A percentile compares a stretch with the other conserved stretches of the same genome.
These are phyloP conservation scores for Annulohypoxylon moriforme DNA, from an alignment of 495 filamentous ascomycete genomes.

Conservation along the genomic window DNA sequence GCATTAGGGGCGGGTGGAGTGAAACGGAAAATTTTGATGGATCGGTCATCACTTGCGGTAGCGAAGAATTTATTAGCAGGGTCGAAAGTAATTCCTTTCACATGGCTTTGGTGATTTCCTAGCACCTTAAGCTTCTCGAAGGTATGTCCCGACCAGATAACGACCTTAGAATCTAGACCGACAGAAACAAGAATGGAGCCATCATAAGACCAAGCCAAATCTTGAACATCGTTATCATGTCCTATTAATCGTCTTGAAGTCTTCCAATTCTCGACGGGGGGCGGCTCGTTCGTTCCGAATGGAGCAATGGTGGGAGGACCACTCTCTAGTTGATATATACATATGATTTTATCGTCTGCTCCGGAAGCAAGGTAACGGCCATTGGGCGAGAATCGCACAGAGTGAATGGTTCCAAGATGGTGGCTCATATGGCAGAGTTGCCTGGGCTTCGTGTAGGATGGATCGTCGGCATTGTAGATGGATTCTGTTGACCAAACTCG, in stretches of 20 bases:
- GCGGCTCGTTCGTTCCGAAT: conserved; percentile 86
- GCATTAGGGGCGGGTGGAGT: conserved; percentile 92
- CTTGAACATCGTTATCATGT: conserved; percentile 98
- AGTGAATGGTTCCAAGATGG: conserved; percentile 96
- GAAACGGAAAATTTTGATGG: conserved; percentile 96
- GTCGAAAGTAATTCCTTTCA: conserved; percentile 98
- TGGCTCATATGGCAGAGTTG: conserved; percentile 98
- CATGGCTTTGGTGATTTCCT: conserved; percentile 91
- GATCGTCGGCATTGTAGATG: conserved; percentile 80
- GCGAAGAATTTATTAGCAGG: conserved; percentile 99
- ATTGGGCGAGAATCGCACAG: conserved; percentile 94
- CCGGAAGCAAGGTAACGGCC: conserved; percentile 94
- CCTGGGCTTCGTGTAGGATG: conserved; percentile 78
- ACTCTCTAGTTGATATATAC: conserved; percentile 90
- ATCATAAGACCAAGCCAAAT: conserved; percentile 96
- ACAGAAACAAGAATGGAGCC: conserved; percentile 96
- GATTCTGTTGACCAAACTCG: conserved; percentile 97
- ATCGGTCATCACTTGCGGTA: conserved; percentile 95
- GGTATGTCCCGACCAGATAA: conserved; percentile 96
- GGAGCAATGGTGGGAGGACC: conserved; percentile 69
- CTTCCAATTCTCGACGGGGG: conserved; percentile 96
- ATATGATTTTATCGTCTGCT: conserved; percentile 98
- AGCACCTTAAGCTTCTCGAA: conserved; percentile 98
- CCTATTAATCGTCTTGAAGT: conserved; percentile 91
- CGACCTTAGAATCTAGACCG: conserved; percentile 95